phyloP scores from a whole-genome alignment of 2,329 filamentous ascomycete genomes.

The Decorospora gaudefroyi region DNA sequence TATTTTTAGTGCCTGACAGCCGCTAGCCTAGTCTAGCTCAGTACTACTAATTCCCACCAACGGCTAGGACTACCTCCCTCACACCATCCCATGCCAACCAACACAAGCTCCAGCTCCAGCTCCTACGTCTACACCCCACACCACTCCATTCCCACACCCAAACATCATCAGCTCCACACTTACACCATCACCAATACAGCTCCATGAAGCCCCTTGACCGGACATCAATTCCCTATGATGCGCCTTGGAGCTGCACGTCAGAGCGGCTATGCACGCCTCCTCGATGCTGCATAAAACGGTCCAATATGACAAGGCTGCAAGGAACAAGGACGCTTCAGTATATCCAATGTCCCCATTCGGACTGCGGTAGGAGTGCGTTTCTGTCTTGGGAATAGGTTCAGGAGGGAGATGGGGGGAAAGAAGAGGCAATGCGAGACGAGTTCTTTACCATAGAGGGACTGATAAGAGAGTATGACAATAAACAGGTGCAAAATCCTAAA shows the following conservation, averaged over 20 bases:
- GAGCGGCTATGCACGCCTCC: conserved; percentile 9
- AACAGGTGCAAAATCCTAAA: too few relatives aligned
- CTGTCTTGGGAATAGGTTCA: too few relatives aligned
- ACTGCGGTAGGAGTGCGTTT: too few relatives aligned
- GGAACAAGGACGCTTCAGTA: not conserved
- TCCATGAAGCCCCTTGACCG: not conserved
- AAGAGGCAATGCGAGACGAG: too few relatives aligned
- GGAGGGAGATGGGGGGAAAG: too few relatives aligned
- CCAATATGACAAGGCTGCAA: conserved; percentile 1
- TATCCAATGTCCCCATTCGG: too few relatives aligned
- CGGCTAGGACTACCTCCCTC: conserved; percentile 12
- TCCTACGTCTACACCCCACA: too few relatives aligned
- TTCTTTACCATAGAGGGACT: too few relatives aligned
- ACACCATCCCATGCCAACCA: conserved; percentile 4
- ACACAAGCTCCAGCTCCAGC: not conserved
- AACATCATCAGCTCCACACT: not conserved
- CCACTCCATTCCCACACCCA: not conserved
- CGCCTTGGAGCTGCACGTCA: conserved; percentile 3
- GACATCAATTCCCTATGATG: too few relatives aligned
- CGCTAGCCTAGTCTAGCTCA: conserved; percentile 3
- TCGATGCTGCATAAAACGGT: not conserved
- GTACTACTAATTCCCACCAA: conserved; percentile 6
- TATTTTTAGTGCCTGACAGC: conserved; percentile 25
- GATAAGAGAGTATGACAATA: too few relatives aligned
- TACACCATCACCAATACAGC: not conserved